Conservation (phyloP, 345 rosid genomes). For the Lenwebbia sp. region DNA sequence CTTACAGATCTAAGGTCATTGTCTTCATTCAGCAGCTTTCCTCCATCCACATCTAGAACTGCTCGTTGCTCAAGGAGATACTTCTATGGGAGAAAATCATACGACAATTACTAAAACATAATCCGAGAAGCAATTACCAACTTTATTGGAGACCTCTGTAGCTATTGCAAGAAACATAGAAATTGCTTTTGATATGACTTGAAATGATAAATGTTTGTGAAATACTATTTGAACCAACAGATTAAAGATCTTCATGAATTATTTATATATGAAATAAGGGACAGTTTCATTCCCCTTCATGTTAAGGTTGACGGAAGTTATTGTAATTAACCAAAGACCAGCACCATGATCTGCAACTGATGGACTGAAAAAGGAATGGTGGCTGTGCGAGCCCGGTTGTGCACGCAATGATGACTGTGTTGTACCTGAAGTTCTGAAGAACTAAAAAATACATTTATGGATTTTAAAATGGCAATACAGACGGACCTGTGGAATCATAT, state of each 20-base stretch:
- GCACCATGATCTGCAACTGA: background rate
- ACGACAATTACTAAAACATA: background rate
- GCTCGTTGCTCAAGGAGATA: constrained; percentile 95
- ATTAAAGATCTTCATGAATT: background rate
- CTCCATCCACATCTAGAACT: constrained; percentile 67
- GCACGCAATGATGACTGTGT: background rate
- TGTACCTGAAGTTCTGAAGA: background rate
- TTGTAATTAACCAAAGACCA: background rate
- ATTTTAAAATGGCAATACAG: background rate
- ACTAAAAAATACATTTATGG: background rate
- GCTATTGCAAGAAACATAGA: background rate
- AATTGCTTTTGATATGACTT: background rate
- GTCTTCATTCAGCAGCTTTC: constrained; percentile 87
- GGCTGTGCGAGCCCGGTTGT: background rate
- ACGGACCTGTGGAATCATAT: constrained; percentile 83
- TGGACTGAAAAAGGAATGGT: background rate
- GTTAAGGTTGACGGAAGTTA: background rate
- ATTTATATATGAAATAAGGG: background rate
- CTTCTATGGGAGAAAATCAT: constrained; percentile 31
- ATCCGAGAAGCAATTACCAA: background rate
- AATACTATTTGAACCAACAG: background rate
- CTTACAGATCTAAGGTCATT: constrained; percentile 91
- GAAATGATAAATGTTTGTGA: background rate
- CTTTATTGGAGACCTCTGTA: background rate
- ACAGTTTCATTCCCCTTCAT: background rate